Evolutionary conservation across 148 eudicot genomes (phyloP).

Genomic region (Salicornia ramosissima): DNA sequence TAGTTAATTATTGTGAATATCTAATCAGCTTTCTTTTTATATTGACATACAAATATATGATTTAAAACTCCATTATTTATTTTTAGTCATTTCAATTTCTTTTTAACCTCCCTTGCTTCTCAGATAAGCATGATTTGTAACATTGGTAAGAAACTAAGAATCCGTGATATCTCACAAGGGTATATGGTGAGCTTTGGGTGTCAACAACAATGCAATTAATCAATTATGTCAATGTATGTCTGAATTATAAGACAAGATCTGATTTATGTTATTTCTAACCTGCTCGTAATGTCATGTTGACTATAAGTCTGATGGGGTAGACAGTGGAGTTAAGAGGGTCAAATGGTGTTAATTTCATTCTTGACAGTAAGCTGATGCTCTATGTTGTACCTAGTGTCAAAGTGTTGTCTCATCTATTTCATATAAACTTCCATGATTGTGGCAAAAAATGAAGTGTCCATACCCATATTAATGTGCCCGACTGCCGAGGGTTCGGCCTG

Average conservation of each 20-base stretch:
- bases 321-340: background rate
- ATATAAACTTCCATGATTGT: background rate
- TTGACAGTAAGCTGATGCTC: background rate
- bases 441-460: background rate
- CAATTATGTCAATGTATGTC: background rate
- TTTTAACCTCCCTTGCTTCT: too few species aligned
- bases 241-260: conserved; percentile 5
- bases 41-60: too few species aligned
- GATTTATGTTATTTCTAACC: background rate
- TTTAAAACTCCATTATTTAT: too few species aligned
- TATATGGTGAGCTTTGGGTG: too few species aligned
- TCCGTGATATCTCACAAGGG: too few species aligned
- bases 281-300: background rate
- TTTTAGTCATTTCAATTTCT: too few species aligned
- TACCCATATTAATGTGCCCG: too few species aligned
- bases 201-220: too few species aligned
- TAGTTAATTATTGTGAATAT: background rate
- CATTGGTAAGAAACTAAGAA: too few species aligned
- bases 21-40: too few species aligned
- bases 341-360: background rate
- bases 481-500: background rate
- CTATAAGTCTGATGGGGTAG: background rate
- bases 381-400: too few species aligned
- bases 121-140: too few species aligned
- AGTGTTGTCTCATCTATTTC: background rate